phyloP scores from a whole-genome alignment of 805 yeast species.

The Wickerhamomyces mucosus region DNA sequence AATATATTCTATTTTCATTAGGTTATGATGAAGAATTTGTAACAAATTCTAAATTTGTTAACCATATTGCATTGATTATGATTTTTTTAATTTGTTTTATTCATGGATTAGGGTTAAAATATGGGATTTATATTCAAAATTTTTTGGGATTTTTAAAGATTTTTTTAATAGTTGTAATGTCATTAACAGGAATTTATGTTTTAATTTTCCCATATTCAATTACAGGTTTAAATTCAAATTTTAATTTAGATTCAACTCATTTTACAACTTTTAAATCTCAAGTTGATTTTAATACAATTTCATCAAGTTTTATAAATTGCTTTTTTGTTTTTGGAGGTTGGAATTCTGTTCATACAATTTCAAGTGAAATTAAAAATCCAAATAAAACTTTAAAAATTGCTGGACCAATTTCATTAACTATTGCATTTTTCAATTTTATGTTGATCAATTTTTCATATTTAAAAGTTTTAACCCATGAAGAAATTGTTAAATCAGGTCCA shows the following conservation, averaged over 20 bases:
- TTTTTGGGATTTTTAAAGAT: conserved; percentile 54
- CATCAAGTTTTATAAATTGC: conserved; percentile 48
- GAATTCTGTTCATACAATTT: conserved; percentile 51
- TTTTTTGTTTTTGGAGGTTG: conserved; percentile 56
- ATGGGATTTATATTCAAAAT: conserved; percentile 56
- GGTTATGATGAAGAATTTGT: conserved; percentile 29
- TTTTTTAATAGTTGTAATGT: conserved; percentile 41
- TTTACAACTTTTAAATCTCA: conserved; percentile 20
- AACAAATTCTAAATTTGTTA: conserved; percentile 23
- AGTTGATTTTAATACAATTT: conserved; percentile 35
- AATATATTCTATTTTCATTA: conserved; percentile 39
- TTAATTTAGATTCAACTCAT: conserved; percentile 20
- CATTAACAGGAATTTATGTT: conserved; percentile 49
- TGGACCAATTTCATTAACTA: conserved; percentile 43
- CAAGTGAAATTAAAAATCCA: conserved; percentile 55
- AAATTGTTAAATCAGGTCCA: conserved; percentile 45
- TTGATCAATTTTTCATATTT: conserved; percentile 49
- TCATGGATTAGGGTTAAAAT: conserved; percentile 50
- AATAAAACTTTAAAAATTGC: conserved; percentile 47
- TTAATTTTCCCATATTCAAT: conserved; percentile 33
- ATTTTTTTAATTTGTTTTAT: conserved; percentile 29
- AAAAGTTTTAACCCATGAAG: conserved; percentile 43
- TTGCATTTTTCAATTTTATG: conserved; percentile 39
- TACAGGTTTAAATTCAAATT: conserved; percentile 33
- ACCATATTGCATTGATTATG: conserved; percentile 30